These are phyloP conservation scores for Geotrichum citri-aurantii DNA, from an alignment of 1,139 yeast species.

Conservation along the genomic window DNA sequence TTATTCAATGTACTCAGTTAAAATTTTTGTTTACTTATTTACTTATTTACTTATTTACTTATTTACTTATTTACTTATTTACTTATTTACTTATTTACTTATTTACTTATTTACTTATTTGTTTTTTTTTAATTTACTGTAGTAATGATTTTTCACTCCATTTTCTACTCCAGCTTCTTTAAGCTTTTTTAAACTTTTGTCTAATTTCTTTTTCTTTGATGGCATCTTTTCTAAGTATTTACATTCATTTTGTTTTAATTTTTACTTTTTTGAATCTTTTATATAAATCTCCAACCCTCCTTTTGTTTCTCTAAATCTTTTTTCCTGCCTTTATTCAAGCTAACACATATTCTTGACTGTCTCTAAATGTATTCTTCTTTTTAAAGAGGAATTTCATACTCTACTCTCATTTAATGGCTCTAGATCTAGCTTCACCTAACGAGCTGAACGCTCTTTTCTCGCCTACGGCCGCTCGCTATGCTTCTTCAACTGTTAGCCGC, in stretches of 20 bases:
- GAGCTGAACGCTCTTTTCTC: neutral
- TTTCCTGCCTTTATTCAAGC: constrained; percentile 14
- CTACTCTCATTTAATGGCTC: constrained; percentile 2
- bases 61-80: too few relatives aligned
- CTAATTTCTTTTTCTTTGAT: neutral
- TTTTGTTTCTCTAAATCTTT: constrained; percentile 1
- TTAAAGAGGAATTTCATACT: neutral
- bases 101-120: neutral
- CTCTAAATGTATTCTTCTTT: constrained; percentile 14
- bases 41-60: neutral
- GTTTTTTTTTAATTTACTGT: too few relatives aligned
- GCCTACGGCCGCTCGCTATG: constrained; percentile 1
- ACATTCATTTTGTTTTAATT: neutral
- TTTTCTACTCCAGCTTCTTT: neutral
- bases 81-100: neutral
- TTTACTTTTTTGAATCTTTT: neutral
- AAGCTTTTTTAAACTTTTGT: neutral
- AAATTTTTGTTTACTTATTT: neutral
- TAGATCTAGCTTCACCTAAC: constrained; percentile 1
- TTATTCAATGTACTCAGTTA: neutral
- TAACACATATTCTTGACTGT: constrained; percentile 15
- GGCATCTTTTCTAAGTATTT: neutral
- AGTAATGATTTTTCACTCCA: too few relatives aligned
- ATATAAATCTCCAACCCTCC: constrained; percentile 18
- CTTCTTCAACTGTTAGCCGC: constrained; percentile 2